These are phyloP conservation scores for Mycosphaerella sp. DNA, from an alignment of 2,329 filamentous ascomycete genomes.

Conservation along the genomic window DNA sequence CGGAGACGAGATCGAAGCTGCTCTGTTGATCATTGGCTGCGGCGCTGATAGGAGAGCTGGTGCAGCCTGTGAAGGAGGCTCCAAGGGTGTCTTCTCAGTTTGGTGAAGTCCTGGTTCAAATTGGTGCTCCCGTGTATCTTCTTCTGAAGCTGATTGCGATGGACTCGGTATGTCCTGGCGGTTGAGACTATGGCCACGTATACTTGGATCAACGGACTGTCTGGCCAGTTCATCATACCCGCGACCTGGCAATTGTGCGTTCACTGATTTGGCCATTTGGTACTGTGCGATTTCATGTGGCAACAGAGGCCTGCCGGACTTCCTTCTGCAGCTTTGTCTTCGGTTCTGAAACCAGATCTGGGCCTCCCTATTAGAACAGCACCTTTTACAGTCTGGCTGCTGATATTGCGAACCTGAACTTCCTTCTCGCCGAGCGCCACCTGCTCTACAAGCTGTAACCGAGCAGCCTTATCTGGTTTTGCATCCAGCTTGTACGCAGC, in stretches of 20 bases:
- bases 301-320: slow-evolving; percentile 68
- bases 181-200: neutral
- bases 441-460: slow-evolving; percentile 73
- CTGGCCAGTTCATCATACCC: neutral
- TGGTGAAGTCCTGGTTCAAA: neutral
- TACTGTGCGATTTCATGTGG: slow-evolving; percentile 61
- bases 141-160: neutral
- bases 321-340: slow-evolving; percentile 84
- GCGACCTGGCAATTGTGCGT: neutral
- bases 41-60: neutral
- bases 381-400: neutral
- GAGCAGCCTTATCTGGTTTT: slow-evolving; percentile 85
- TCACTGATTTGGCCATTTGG: slow-evolving; percentile 25
- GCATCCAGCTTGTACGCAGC: slow-evolving; percentile 76
- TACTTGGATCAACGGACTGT: neutral
- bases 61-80: neutral
- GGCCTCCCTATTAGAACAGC: slow-evolving; percentile 2
- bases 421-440: slow-evolving; percentile 92
- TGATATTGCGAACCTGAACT: slow-evolving; percentile 65
- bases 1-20: neutral
- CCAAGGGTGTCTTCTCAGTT: neutral
- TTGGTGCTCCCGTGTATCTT: neutral
- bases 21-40: neutral
- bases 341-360: slow-evolving; percentile 99
- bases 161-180: neutral